Evolutionary conservation across 1,284 basidiomycete genomes (phyloP).

Genomic region (Pseudozyma flocculosa): DNA sequence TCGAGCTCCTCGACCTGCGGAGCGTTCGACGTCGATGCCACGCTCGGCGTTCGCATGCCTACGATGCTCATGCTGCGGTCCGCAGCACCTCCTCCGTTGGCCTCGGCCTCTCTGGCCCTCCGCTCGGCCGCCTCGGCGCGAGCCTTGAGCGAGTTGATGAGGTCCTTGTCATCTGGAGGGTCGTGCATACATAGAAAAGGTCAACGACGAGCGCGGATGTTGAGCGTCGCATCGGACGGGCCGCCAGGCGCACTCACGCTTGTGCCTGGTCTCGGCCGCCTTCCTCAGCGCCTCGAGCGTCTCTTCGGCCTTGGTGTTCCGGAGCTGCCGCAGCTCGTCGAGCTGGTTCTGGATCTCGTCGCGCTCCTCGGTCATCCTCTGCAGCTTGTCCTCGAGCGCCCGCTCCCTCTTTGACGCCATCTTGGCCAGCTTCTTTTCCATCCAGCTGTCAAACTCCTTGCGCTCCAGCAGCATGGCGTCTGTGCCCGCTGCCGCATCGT

Average conservation of each 20-base stretch:
- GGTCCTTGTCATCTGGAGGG: slow-evolving; percentile 26
- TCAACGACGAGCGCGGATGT: too few relatives aligned
- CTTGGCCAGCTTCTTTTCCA: slow-evolving; percentile 30
- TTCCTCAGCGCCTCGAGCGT: slow-evolving; percentile 42
- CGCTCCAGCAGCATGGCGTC: slow-evolving; percentile 24
- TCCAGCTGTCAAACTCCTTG: slow-evolving; percentile 21
- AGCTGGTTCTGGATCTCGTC: slow-evolving; percentile 52
- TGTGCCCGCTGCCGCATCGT: background rate
- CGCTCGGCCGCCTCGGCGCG: slow-evolving; percentile 34
- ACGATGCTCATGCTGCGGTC: slow-evolving; percentile 30
- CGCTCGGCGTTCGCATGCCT: slow-evolving; percentile 14
- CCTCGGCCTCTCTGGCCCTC: slow-evolving; percentile 15
- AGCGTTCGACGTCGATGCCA: slow-evolving; percentile 2
- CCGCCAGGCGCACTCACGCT: slow-evolving; percentile 15
- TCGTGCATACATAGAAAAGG: too few relatives aligned
- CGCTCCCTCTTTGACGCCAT: slow-evolving; percentile 27
- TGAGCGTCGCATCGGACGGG: too few relatives aligned
- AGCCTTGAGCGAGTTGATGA: slow-evolving; percentile 31
- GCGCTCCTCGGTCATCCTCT: slow-evolving; percentile 31
- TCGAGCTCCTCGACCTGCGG: slow-evolving; percentile 16
- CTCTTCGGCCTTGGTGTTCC: slow-evolving; percentile 40
- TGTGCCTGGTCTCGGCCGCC: slow-evolving; percentile 39
- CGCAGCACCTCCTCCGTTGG: slow-evolving; percentile 1
- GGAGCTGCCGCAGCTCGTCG: slow-evolving; percentile 47
- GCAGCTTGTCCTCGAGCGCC: slow-evolving; percentile 34